These are phyloP conservation scores for Penicillium digitatum DNA, from an alignment of 2,329 filamentous ascomycete species.

Conservation along the genomic window DNA sequence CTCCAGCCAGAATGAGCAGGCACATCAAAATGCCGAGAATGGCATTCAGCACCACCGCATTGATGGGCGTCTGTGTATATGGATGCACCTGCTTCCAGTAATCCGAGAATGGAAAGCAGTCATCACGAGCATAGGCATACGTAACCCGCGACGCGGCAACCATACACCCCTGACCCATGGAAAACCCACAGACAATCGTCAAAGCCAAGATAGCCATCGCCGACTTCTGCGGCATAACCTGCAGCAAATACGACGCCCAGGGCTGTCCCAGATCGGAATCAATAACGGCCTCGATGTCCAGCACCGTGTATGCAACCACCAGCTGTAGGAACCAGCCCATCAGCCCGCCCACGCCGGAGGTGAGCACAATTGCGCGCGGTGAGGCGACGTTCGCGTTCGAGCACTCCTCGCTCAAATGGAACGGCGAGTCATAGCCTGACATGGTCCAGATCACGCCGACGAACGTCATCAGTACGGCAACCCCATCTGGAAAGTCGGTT, in stretches of 20 bases:
- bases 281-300: constrained; percentile 58
- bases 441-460: constrained; percentile 68
- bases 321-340: constrained; percentile 72
- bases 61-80: constrained; percentile 62
- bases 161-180: constrained; percentile 71
- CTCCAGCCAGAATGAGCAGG: constrained; percentile 62
- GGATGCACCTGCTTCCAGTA: constrained; percentile 60
- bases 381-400: constrained; percentile 67
- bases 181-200: constrained; percentile 66
- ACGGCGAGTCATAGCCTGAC: constrained; percentile 64
- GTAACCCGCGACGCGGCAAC: constrained; percentile 64
- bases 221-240: constrained; percentile 58
- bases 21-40: constrained; percentile 57
- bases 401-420: constrained; percentile 72
- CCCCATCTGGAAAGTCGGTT: constrained; percentile 64
- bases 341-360: constrained; percentile 61
- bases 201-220: constrained; percentile 61
- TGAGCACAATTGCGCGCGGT: constrained; percentile 68
- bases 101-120: constrained; percentile 60
- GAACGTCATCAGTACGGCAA: constrained; percentile 68
- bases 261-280: constrained; percentile 63
- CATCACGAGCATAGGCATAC: constrained; percentile 69
- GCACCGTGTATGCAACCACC: constrained; percentile 68
- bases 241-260: constrained; percentile 65
- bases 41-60: constrained; percentile 66